Evolutionary conservation across 148 eudicot species (phyloP), one percentile per base, ranked within the genome.

Genomic region (Simmondsia chinensis): DNA sequence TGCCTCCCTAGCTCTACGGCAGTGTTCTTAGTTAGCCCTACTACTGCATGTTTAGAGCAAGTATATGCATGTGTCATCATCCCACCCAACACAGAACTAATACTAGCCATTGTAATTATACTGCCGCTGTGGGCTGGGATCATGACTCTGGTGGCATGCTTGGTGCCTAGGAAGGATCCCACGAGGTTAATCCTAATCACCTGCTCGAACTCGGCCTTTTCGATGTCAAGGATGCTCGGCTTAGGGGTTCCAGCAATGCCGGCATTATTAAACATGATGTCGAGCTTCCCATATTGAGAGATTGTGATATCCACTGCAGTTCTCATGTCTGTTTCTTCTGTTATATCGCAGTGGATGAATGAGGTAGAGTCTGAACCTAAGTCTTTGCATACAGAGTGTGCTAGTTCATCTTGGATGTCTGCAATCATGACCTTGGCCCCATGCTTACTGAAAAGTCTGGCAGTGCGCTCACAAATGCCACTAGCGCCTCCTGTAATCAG

Each of bases 271-370:
- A 33, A 60, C 71, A 61, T 66, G 36, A 64, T 57, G 32, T 73
- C 73, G 1, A 63, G 54, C 27, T 25, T 44, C 2, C 69, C 69
- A 9, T 61, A 24, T 40, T 48, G 43, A 3, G 57, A 10, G 5
- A 62, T 22, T n/a, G 72, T 39, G 16, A 31, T 10, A 9, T 66
- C 43, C 3, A 71, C 57, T 5, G 26, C 26, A 2, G 46, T 29
- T 9, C 40, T 20, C 6, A 71, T 54, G 7, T 71, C 54, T 0
- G 9, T n/a, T 15, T 71, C 77, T 1, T 42, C 39, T 7, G 65
- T 66, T 7, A 71, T 61, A 27, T 71, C 68, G 19, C 77, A 71
- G 20, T 66, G 72, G 9, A 57, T 18, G 39, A 45, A 71, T 1
- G 64, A 24, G 20, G 34, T 31, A 3, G 19, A 52, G n/a, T 41